Conservation (phyloP, 139 green algal species). For the Trebouxia sp. region DNA sequence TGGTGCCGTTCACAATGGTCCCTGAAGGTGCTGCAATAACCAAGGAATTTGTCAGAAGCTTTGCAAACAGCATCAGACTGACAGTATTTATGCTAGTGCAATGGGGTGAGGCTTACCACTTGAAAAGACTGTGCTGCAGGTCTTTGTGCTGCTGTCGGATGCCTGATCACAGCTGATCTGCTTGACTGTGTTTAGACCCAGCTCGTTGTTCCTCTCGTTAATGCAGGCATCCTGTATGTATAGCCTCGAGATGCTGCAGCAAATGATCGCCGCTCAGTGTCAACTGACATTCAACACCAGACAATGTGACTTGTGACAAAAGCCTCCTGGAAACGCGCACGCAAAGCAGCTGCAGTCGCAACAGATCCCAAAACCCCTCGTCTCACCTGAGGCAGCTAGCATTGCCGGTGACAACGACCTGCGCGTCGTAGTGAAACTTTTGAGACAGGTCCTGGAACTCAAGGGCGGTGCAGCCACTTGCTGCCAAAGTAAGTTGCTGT, state of each 20-base stretch:
- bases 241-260: constrained; percentile 30
- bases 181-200: constrained; percentile 19
- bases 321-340: background rate
- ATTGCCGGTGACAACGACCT: background rate
- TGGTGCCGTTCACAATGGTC: constrained; percentile 12
- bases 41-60: background rate
- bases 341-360: background rate
- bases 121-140: background rate
- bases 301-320: background rate
- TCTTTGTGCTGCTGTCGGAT: background rate
- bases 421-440: constrained; percentile 5
- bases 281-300: too few species aligned
- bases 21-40: background rate
- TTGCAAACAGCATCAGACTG: too few species aligned
- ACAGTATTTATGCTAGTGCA: too few species aligned
- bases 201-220: constrained; percentile 31
- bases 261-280: too few species aligned
- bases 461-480: background rate
- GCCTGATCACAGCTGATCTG: background rate
- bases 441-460: background rate
- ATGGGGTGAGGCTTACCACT: constrained; percentile 4
- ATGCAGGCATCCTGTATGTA: constrained; percentile 32
- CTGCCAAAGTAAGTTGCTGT: background rate
- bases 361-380: background rate
- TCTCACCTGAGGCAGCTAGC: background rate